A percentile compares a stretch with the other conserved stretches of the same genome.
These are phyloP conservation scores for Verticillium longisporum DNA, from an alignment of 2,329 filamentous ascomycete genomes.

Conservation along the genomic window DNA sequence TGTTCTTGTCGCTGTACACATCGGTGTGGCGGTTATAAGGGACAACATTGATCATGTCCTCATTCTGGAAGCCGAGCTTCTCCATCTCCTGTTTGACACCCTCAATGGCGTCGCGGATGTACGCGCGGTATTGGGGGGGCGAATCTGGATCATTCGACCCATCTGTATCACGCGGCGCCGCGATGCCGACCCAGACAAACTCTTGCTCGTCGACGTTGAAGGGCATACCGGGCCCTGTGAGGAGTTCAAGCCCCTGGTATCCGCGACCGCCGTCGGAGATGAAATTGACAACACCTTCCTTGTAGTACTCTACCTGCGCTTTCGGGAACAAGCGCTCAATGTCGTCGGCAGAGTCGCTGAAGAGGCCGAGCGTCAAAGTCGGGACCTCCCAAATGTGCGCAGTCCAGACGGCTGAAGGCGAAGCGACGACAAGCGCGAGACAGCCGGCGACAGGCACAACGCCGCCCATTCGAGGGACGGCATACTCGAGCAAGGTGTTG, in stretches of 20 bases:
- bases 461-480: conserved; percentile 5
- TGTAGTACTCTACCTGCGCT: conserved; percentile 1
- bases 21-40: background rate
- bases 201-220: conserved; percentile 4
- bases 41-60: background rate
- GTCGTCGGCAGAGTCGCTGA: background rate
- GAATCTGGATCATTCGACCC: background rate
- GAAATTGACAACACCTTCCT: conserved; percentile 3
- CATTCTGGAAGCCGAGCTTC: background rate
- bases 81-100: background rate
- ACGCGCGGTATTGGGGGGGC: background rate
- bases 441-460: conserved; percentile 11
- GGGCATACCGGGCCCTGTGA: background rate
- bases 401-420: conserved; percentile 7
- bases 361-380: background rate
- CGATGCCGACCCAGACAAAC: conserved; percentile 6
- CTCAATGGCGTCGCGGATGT: background rate
- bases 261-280: background rate
- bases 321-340: background rate
- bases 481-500: background rate
- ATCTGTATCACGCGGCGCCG: background rate
- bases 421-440: conserved; percentile 5
- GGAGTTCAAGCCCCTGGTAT: background rate
- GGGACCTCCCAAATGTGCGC: conserved; percentile 12
- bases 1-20: background rate